phyloP scores from a whole-genome alignment of 257 asterid genomes.

The Nicotiana knightiana region DNA sequence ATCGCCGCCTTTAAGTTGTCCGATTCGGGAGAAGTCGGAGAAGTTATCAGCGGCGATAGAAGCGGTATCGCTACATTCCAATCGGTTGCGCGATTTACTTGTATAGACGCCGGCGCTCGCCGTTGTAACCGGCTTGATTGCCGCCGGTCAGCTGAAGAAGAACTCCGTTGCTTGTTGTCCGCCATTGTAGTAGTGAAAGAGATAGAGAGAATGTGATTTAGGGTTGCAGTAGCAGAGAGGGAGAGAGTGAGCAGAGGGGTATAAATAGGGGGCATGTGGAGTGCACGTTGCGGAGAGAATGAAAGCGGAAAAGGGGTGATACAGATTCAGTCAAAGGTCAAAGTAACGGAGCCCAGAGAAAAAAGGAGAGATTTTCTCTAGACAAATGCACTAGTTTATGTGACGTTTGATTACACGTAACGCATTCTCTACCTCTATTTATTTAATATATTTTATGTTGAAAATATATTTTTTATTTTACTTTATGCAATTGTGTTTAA shows the following conservation, averaged over 20 bases:
- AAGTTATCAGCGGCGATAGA: conserved; percentile 56
- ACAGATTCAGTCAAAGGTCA: conserved; percentile 39
- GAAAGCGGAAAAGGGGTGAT: not conserved
- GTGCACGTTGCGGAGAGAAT: not conserved
- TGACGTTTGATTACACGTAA: not conserved
- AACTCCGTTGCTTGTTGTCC: not conserved
- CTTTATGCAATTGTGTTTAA: no score
- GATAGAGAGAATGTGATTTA: not conserved
- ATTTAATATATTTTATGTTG: no score
- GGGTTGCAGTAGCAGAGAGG: not conserved
- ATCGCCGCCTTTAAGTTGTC: conserved; percentile 28
- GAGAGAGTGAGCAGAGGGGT: not conserved
- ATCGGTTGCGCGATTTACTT: conserved; percentile 42
- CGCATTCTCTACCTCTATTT: no score
- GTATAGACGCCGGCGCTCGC: conserved; percentile 65
- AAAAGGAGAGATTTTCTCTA: not conserved
- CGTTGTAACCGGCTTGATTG: conserved; percentile 49
- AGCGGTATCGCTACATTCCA: conserved; percentile 80
- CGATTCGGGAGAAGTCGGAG: conserved; percentile 36
- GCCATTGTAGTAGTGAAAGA: not conserved
- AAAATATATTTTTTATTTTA: no score
- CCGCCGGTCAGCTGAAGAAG: conserved; percentile 23
- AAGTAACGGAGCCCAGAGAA: not conserved
- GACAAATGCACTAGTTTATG: not conserved
- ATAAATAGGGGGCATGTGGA: conserved; percentile 20